Evolutionary conservation across 2,329 filamentous ascomycete genomes (phyloP).

Genomic region (Tricladium varicosporioides): DNA sequence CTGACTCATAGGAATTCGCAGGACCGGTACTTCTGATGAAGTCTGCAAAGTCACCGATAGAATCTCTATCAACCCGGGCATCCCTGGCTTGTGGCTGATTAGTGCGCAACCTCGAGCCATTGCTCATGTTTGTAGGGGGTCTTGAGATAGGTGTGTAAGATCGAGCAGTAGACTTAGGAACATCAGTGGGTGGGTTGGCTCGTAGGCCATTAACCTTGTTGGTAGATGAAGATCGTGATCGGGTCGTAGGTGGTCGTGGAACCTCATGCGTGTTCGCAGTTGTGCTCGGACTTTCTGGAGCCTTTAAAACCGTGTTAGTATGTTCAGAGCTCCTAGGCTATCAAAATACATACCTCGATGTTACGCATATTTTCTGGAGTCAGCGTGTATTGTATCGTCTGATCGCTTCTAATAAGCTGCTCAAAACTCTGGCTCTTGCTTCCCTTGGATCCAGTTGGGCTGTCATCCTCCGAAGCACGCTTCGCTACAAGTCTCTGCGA

Average conservation of each 20-base stretch:
- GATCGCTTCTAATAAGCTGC: constrained; percentile 75
- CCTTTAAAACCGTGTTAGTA: constrained; percentile 9
- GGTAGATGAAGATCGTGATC: constrained; percentile 29
- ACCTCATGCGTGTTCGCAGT: constrained; percentile 9
- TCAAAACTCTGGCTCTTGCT: constrained; percentile 71
- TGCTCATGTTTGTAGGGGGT: constrained; percentile 13
- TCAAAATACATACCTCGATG: constrained; percentile 58
- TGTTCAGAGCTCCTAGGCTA: background rate
- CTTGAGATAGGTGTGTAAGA: constrained; percentile 13
- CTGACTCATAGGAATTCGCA: constrained; percentile 37
- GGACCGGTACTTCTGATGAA: constrained; percentile 81
- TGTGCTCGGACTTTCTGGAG: constrained; percentile 23
- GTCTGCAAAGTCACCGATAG: constrained; percentile 79
- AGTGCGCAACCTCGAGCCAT: constrained; percentile 22
- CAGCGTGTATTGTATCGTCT: constrained; percentile 79
- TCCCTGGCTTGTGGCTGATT: constrained; percentile 58
- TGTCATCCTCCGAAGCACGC: constrained; percentile 59
- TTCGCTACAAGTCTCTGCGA: constrained; percentile 48
- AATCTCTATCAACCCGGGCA: constrained; percentile 67
- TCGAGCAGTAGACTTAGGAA: constrained; percentile 6
- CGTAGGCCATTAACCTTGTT: constrained; percentile 24
- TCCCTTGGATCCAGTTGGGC: constrained; percentile 45
- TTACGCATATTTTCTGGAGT: constrained; percentile 78
- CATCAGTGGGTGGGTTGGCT: constrained; percentile 21
- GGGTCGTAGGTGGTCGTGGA: constrained; percentile 21